Percentiles rank a stretch among this genome's conserved stretches.
phyloP scores from a whole-genome alignment of 495 filamentous ascomycete species.

The Xylaria castorea region DNA sequence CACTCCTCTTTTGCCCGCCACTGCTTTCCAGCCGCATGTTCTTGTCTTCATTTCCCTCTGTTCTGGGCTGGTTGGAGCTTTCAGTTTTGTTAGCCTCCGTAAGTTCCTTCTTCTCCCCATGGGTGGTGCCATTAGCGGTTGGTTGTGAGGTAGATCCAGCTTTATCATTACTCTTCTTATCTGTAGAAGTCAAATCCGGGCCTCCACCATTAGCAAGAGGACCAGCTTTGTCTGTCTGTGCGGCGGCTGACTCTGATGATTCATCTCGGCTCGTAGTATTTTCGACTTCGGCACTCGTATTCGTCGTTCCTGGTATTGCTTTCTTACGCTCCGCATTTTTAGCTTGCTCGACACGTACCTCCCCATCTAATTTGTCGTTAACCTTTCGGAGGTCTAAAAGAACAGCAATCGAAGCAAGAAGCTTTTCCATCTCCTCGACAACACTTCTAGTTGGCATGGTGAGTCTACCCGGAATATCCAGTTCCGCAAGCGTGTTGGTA shows the following conservation, averaged over 20 bases:
- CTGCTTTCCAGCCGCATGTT: constrained; percentile 41
- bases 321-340: constrained; percentile 68
- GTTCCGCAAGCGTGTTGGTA: constrained; percentile 74
- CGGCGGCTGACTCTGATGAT: background rate
- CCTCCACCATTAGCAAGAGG: constrained; percentile 29
- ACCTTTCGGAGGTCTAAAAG: constrained; percentile 85
- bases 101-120: constrained; percentile 36
- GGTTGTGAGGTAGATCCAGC: constrained; percentile 25
- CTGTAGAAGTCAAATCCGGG: constrained; percentile 29
- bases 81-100: constrained; percentile 23
- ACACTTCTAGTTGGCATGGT: constrained; percentile 86
- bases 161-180: constrained; percentile 34
- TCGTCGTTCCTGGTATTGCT: constrained; percentile 9
- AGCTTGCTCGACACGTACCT: constrained; percentile 75
- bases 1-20: constrained; percentile 71
- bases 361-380: constrained; percentile 82
- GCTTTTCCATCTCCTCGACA: constrained; percentile 77
- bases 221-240: constrained; percentile 12
- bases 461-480: constrained; percentile 78
- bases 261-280: constrained; percentile 16
- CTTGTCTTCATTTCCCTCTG: constrained; percentile 30
- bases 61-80: background rate
- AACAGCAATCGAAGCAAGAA: constrained; percentile 74
- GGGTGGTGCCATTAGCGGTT: constrained; percentile 32
- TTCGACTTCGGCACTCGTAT: background rate